Conservation (phyloP, 495 filamentous ascomycete species). For the Chaetomium tenue region DNA sequence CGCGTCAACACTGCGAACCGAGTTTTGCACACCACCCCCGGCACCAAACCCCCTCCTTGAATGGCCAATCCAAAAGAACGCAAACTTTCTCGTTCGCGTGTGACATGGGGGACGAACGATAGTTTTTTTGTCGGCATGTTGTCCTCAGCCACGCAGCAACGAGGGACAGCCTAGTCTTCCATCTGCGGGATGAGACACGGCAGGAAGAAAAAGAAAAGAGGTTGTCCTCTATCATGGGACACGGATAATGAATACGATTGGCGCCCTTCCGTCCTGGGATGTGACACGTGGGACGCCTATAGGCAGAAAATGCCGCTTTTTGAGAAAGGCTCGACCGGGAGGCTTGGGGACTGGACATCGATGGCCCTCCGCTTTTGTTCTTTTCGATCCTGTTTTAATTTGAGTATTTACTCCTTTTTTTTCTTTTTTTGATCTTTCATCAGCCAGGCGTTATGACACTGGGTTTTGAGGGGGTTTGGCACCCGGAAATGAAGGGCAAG, state of each 20-base stretch:
- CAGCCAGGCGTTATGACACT: slow-evolving; percentile 19
- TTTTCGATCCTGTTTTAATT: slow-evolving; percentile 5
- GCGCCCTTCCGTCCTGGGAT: background rate
- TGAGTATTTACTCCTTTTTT: background rate
- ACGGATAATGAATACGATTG: background rate
- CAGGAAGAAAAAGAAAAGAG: background rate
- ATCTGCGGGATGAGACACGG: background rate
- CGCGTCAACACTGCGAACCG: background rate
- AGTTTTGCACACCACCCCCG: background rate
- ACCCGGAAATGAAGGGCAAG: background rate
- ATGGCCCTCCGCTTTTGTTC: background rate
- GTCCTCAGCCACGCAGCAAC: background rate
- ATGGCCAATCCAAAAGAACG: background rate
- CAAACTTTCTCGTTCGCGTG: background rate
- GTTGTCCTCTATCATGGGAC: background rate
- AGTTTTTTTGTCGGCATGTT: background rate
- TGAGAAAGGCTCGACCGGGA: background rate
- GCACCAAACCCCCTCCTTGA: background rate
- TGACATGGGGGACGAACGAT: background rate
- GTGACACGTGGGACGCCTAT: background rate
- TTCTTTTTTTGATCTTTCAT: slow-evolving; percentile 2
- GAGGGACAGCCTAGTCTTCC: background rate
- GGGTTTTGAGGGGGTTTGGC: slow-evolving; percentile 9
- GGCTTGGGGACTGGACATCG: background rate
- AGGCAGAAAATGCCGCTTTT: background rate